Conservation (phyloP, 2,329 filamentous ascomycete genomes). For the Botrytis squamosa region DNA sequence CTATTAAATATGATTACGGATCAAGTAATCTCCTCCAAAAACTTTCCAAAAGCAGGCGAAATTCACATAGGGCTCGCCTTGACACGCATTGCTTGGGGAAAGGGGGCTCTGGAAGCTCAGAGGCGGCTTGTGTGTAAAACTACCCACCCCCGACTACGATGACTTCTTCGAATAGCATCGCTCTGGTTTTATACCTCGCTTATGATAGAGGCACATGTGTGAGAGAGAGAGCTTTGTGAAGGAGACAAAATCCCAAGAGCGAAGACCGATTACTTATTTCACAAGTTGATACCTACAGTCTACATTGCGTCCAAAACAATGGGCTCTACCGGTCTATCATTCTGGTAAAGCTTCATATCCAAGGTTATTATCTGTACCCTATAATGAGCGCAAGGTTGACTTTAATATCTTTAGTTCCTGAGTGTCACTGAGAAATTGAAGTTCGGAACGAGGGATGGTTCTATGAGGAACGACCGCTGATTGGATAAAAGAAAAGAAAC, state of each 20-base stretch:
- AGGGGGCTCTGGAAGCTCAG: background rate
- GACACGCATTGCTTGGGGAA: background rate
- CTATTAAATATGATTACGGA: background rate
- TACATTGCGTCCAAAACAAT: background rate
- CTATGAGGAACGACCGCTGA: background rate
- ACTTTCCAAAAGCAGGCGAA: background rate
- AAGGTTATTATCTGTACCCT: background rate
- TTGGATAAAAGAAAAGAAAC: background rate
- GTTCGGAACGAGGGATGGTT: too few species aligned
- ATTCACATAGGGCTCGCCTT: background rate
- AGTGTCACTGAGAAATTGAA: background rate
- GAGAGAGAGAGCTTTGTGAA: background rate
- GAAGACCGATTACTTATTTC: background rate
- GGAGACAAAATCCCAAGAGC: too few species aligned
- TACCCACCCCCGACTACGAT: background rate
- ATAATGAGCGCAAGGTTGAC: background rate
- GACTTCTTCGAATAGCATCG: background rate
- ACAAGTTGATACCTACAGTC: background rate
- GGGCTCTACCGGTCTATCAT: background rate
- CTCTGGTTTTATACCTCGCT: background rate
- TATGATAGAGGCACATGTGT: background rate
- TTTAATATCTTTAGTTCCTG: background rate
- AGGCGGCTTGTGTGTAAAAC: background rate
- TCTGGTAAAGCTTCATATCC: background rate
- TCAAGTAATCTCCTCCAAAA: background rate